phyloP scores from a whole-genome alignment of 306 rosid genomes.

The Canavalia ensiformis region DNA sequence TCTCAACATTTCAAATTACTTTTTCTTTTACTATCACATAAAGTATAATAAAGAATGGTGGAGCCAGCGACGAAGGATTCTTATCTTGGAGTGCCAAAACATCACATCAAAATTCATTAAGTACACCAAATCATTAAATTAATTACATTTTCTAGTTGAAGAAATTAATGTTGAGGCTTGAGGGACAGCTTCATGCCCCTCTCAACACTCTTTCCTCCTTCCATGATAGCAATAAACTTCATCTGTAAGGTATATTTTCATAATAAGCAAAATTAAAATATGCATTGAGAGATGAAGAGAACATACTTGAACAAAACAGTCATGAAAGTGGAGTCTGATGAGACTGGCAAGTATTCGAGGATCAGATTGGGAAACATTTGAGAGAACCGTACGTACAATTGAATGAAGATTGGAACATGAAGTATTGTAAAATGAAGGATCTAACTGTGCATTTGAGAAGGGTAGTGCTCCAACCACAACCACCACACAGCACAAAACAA shows the following conservation, averaged over 20 bases:
- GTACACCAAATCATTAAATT: no score
- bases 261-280: no score
- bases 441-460: conserved; percentile 46
- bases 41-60: neutral
- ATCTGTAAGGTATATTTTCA: no score
- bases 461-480: conserved; percentile 44
- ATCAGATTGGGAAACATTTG: conserved; percentile 48
- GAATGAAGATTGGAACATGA: conserved; percentile 43
- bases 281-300: neutral
- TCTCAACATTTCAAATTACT: conserved; percentile 1
- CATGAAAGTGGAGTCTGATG: conserved; percentile 49
- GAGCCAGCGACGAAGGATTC: neutral
- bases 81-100: no score
- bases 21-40: neutral
- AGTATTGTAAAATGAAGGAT: conserved; percentile 45
- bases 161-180: no score
- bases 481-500: conserved; percentile 28
- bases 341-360: conserved; percentile 57
- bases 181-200: no score
- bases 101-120: no score
- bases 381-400: conserved; percentile 36
- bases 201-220: no score
- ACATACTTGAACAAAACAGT: conserved; percentile 19
- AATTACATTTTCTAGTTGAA: no score
- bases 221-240: no score